A percentile compares a stretch with the other conserved stretches of the same genome.
phyloP scores from a whole-genome alignment of 352 stramenopile genomes.

The Aphanomyces invadans region DNA sequence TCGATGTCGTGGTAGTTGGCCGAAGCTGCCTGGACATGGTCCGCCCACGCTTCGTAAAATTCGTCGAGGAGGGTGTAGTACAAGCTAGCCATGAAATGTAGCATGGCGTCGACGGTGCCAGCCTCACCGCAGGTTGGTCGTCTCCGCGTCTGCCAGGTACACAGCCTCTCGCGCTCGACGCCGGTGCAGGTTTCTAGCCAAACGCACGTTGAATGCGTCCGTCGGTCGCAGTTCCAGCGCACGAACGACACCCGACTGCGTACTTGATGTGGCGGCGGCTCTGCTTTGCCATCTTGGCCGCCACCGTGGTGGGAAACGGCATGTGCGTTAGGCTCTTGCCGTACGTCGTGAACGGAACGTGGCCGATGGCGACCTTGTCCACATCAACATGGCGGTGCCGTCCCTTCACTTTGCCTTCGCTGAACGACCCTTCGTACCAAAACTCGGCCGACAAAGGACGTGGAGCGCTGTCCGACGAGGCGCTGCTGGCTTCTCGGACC shows the following conservation, averaged over 20 bases:
- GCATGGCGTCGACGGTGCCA: too few species aligned
- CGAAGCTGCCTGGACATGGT: slow-evolving; percentile 10
- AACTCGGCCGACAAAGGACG: too few species aligned
- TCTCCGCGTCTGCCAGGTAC: slow-evolving; percentile 40
- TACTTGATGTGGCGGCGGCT: slow-evolving; percentile 25
- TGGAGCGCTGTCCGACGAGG: slow-evolving; percentile 16
- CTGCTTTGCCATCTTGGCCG: slow-evolving; percentile 34
- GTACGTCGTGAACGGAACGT: slow-evolving; percentile 57
- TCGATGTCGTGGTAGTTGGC: too few species aligned
- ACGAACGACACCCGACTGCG: too few species aligned
- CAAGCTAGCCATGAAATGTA: slow-evolving; percentile 20
- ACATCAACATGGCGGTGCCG: slow-evolving; percentile 51
- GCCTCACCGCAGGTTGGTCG: slow-evolving; percentile 37
- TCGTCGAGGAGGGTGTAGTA: slow-evolving; percentile 58
- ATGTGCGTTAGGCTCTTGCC: slow-evolving; percentile 55
- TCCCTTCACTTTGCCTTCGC: slow-evolving; percentile 46
- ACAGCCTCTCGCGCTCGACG: slow-evolving; percentile 34
- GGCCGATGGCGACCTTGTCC: slow-evolving; percentile 26
- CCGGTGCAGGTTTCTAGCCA: slow-evolving; percentile 33
- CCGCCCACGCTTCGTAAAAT: slow-evolving; percentile 57
- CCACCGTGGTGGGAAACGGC: slow-evolving; percentile 43
- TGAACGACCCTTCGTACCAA: slow-evolving; percentile 68
- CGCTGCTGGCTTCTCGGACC: slow-evolving; percentile 28
- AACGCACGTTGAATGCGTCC: neutral
- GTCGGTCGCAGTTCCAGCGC: too few species aligned